phyloP scores from a whole-genome alignment of 1,139 yeast genomes.

The Protomyces inouyei region DNA sequence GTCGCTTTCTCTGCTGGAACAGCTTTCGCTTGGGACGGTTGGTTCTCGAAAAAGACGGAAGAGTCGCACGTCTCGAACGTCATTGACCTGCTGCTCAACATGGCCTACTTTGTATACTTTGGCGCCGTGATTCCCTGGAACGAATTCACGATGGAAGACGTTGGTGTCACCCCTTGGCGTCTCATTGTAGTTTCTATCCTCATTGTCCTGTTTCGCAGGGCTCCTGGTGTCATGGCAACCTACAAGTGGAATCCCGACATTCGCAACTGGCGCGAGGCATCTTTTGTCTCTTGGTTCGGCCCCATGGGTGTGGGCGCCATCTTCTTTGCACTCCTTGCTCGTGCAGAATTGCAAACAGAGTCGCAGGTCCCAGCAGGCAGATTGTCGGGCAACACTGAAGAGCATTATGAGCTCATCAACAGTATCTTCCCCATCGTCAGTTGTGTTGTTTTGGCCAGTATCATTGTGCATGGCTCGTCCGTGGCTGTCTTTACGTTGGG shows the following conservation, averaged over 20 bases:
- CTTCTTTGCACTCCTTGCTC: constrained; percentile 79
- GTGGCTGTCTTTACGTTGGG: constrained; percentile 92
- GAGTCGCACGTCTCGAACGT: constrained; percentile 91
- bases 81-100: constrained; percentile 66
- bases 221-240: constrained; percentile 76
- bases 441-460: constrained; percentile 78
- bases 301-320: constrained; percentile 98
- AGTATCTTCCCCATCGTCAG: constrained; percentile 87
- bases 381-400: constrained; percentile 47
- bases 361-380: constrained; percentile 18
- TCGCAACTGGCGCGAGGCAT: constrained; percentile 89
- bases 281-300: constrained; percentile 96
- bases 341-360: constrained; percentile 66
- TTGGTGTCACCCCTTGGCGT: constrained; percentile 83
- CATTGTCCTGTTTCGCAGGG: constrained; percentile 74
- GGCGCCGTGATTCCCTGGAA: constrained; percentile 96
- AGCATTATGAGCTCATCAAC: constrained; percentile 62
- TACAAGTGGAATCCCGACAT: constrained; percentile 88
- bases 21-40: constrained; percentile 85
- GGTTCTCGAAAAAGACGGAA: constrained; percentile 80
- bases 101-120: constrained; percentile 85
- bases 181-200: constrained; percentile 72
- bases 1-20: constrained; percentile 96
- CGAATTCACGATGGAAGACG: constrained; percentile 57
- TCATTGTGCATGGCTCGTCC: constrained; percentile 91